A percentile compares a stretch with the other conserved stretches of the same genome.
phyloP scores from a whole-genome alignment of 306 rosid species.

The Gleditsia sinensis region DNA sequence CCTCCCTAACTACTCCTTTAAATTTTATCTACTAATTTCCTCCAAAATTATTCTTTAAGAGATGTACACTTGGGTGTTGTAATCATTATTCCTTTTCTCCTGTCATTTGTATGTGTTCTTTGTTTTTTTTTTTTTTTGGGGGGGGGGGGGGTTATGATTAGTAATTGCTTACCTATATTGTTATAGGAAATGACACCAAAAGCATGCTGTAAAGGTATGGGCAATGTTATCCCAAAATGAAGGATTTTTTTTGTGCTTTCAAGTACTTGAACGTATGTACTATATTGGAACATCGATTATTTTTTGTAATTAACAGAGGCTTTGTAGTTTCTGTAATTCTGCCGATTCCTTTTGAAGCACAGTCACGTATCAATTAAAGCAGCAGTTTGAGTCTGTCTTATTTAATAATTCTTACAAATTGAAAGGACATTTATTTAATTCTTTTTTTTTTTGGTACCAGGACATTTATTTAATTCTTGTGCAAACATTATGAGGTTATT shows the following conservation, averaged over 20 bases:
- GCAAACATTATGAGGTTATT: slow-evolving; percentile 20
- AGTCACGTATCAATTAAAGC: background rate
- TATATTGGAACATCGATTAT: background rate
- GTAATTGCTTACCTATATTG: background rate
- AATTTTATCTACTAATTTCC: background rate
- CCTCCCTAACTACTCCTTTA: background rate
- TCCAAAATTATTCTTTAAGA: slow-evolving; percentile 15
- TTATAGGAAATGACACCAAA: slow-evolving; percentile 15
- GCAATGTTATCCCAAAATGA: background rate
- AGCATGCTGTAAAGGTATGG: background rate
- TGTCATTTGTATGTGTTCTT: too few relatives aligned
- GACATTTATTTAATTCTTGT: background rate
- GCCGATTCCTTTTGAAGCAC: background rate
- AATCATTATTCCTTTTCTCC: too few relatives aligned
- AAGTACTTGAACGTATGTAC: background rate
- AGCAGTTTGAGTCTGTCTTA: slow-evolving; percentile 2
- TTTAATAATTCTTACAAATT: background rate
- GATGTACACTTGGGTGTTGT: background rate
- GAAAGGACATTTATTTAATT: background rate
- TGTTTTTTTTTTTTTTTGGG: background rate
- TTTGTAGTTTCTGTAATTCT: slow-evolving; percentile 9
- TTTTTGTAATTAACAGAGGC: slow-evolving; percentile 17
- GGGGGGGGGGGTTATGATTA: background rate
- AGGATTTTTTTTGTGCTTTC: background rate
- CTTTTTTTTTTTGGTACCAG: too few relatives aligned